These are phyloP conservation scores for Mucor lusitanicus DNA, from an alignment of 371 early-diverging fungal species.

Conservation along the genomic window DNA sequence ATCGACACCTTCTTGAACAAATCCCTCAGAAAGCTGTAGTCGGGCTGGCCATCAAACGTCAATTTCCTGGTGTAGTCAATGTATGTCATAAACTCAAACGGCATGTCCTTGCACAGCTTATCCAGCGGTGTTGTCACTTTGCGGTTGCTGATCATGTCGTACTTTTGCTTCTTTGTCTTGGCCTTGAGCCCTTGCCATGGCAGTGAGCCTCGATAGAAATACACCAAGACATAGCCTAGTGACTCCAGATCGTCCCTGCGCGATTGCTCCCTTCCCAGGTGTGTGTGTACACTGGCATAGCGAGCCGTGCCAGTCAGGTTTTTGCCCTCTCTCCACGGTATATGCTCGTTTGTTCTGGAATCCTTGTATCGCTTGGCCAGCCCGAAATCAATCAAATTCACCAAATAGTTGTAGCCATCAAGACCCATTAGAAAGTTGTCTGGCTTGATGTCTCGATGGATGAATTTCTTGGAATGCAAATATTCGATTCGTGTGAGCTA, in stretches of 20 bases:
- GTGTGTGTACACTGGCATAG: slow-evolving; percentile 98
- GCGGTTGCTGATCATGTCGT: slow-evolving; percentile 96
- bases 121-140: slow-evolving; percentile 96
- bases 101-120: slow-evolving; percentile 90
- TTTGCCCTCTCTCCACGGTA: slow-evolving; percentile 95
- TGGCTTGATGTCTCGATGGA: slow-evolving; percentile 87
- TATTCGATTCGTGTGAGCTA: slow-evolving; percentile 97
- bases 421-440: slow-evolving; percentile 97
- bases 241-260: slow-evolving; percentile 99
- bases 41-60: slow-evolving; percentile 97
- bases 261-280: slow-evolving; percentile 96
- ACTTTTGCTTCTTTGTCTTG: slow-evolving; percentile 96
- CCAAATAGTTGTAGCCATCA: slow-evolving; percentile 72
- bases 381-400: slow-evolving; percentile 98
- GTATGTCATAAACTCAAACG: slow-evolving; percentile 91
- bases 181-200: slow-evolving; percentile 99
- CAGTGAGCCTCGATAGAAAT: slow-evolving; percentile 95
- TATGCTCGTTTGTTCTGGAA: slow-evolving; percentile 93
- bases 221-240: slow-evolving; percentile 97
- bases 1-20: slow-evolving; percentile 90
- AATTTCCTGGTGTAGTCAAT: slow-evolving; percentile 93
- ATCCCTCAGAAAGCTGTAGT: slow-evolving; percentile 92
- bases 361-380: slow-evolving; percentile 97
- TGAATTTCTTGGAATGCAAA: slow-evolving; percentile 87
- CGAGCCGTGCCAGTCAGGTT: slow-evolving; percentile 98